Conservation (phyloP, 2,329 filamentous ascomycete genomes). For the Onygenales sp. region DNA sequence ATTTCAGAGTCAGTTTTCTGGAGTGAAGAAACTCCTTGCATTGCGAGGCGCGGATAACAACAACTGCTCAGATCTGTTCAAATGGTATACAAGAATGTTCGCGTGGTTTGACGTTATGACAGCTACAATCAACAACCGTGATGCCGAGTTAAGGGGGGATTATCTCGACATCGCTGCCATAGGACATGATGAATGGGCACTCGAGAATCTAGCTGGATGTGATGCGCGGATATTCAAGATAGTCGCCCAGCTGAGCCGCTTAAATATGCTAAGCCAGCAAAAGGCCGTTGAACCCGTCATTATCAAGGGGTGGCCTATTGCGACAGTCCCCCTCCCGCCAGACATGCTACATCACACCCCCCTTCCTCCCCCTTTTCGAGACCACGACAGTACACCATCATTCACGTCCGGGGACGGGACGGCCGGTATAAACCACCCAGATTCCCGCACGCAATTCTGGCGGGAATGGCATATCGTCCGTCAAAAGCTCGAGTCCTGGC, state of each 20-base stretch:
- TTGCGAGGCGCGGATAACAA: conserved; percentile 57
- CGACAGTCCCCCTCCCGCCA: conserved; percentile 24
- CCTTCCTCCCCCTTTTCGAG: conserved; percentile 34
- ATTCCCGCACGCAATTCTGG: conserved; percentile 61
- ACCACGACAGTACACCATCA: background rate
- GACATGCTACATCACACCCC: conserved; percentile 22
- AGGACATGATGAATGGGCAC: conserved; percentile 58
- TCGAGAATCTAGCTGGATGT: conserved; percentile 81
- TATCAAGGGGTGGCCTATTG: conserved; percentile 15
- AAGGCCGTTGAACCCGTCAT: conserved; percentile 28
- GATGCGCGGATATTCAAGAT: conserved; percentile 80
- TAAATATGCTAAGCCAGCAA: conserved; percentile 74
- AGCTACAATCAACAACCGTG: conserved; percentile 82
- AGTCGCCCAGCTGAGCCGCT: conserved; percentile 69
- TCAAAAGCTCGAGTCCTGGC: conserved; percentile 68
- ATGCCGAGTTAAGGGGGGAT: conserved; percentile 63
- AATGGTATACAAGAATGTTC: conserved; percentile 86
- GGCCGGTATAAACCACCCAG: conserved; percentile 25
- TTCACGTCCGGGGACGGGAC: background rate
- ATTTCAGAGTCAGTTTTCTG: conserved; percentile 87
- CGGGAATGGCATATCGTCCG: conserved; percentile 65
- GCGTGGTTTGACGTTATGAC: conserved; percentile 93
- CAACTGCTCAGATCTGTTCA: conserved; percentile 54
- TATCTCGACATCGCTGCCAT: conserved; percentile 55
- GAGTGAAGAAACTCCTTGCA: conserved; percentile 79